These are phyloP conservation scores for Sclerotinia trifoliorum DNA, from an alignment of 2,329 filamentous ascomycete genomes.

Conservation along the genomic window DNA sequence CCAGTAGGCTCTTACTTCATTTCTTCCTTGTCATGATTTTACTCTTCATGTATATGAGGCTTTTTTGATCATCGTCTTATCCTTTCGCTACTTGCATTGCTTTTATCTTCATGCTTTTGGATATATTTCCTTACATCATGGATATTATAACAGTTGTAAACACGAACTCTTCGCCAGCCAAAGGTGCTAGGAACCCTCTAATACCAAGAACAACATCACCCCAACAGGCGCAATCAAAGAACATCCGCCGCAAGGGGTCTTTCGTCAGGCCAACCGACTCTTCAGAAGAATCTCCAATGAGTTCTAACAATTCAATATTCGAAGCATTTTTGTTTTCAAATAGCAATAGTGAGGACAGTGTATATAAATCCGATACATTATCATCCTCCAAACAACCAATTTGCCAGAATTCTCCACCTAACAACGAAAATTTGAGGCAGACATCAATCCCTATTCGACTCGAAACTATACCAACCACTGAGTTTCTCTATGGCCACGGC, in stretches of 20 bases:
- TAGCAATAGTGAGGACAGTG: slow-evolving; percentile 37
- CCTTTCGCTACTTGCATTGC: slow-evolving; percentile 13
- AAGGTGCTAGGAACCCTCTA: slow-evolving; percentile 27
- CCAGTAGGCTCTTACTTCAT: not conserved
- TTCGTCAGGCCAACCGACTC: slow-evolving; percentile 39
- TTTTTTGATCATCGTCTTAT: slow-evolving; percentile 17
- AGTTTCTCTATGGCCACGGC: slow-evolving; percentile 44
- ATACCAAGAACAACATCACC: slow-evolving; percentile 24
- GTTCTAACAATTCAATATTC: slow-evolving; percentile 42
- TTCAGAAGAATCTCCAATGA: slow-evolving; percentile 41
- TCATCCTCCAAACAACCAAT: slow-evolving; percentile 8
- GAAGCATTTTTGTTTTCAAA: slow-evolving; percentile 43
- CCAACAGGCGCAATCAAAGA: slow-evolving; percentile 28
- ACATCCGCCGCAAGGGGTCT: slow-evolving; percentile 39
- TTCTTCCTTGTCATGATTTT: not conserved
- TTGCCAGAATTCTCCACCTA: not conserved
- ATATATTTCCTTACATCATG: slow-evolving; percentile 29
- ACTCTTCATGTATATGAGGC: not conserved
- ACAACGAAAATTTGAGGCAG: slow-evolving; percentile 20
- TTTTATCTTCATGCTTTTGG: slow-evolving; percentile 24
- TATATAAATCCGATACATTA: slow-evolving; percentile 27
- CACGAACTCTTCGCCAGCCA: slow-evolving; percentile 18
- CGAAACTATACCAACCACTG: not conserved
- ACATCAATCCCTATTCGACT: slow-evolving; percentile 15
- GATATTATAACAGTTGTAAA: slow-evolving; percentile 25